These are phyloP conservation scores for Sporobolomyces pararoseus DNA, from an alignment of 768 basidiomycete species.

Conservation along the genomic window DNA sequence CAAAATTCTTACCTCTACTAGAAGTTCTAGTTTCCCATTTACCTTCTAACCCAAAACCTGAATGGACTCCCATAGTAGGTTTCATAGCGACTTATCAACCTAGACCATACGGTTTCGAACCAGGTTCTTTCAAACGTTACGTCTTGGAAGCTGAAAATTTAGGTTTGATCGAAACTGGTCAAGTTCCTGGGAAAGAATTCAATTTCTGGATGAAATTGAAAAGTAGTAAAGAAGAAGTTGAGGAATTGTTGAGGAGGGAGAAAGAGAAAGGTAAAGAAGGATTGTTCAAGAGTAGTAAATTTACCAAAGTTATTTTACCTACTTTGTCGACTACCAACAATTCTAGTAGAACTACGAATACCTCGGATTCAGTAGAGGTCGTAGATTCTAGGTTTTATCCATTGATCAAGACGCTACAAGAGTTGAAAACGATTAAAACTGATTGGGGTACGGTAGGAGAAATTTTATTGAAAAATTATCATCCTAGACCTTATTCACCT, in stretches of 20 bases:
- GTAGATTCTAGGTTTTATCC: neutral
- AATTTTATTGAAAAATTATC: neutral
- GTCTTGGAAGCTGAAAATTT: neutral
- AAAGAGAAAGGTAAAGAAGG: neutral
- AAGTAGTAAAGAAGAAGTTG: neutral
- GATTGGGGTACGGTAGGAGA: neutral
- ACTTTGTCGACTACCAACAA: neutral
- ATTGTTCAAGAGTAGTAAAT: neutral
- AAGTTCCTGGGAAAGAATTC: neutral
- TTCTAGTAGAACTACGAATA: no score
- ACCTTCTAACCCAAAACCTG: neutral
- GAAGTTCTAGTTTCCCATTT: neutral
- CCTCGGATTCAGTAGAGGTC: neutral
- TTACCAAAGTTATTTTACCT: neutral
- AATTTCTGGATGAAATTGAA: constrained; percentile 11
- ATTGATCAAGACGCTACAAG: neutral
- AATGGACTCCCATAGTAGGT: constrained; percentile 13
- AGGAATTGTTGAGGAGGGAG: neutral
- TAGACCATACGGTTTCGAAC: neutral
- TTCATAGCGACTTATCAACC: neutral
- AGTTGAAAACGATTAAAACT: neutral
- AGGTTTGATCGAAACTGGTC: constrained; percentile 8
- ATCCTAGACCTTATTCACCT: neutral
- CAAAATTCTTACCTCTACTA: neutral
- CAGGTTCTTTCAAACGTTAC: constrained; percentile 14